Conservation (phyloP, 441 rosid species). For the Arabidopsis lyrata region DNA sequence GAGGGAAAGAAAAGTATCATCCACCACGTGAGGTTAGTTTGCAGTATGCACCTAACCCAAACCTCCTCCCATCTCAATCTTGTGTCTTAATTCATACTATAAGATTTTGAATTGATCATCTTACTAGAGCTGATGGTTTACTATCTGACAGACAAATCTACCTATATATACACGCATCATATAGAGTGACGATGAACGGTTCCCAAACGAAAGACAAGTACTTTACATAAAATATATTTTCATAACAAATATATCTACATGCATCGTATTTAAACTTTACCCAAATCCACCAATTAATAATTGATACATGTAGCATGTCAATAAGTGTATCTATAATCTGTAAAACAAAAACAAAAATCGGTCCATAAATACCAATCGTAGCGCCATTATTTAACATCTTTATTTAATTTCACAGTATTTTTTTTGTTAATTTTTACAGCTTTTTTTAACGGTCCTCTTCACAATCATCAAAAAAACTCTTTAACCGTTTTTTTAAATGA, state of each 20-base stretch:
- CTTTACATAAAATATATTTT: background rate
- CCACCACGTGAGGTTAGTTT: constrained; percentile 34
- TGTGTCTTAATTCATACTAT: background rate
- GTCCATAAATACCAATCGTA: background rate
- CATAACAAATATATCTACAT: background rate
- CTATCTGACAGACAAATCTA: background rate
- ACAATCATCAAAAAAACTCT: no score
- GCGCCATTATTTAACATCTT: background rate
- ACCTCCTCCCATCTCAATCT: background rate
- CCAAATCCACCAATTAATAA: background rate
- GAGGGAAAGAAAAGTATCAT: constrained; percentile 15
- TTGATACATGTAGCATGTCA: background rate
- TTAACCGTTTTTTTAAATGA: no score
- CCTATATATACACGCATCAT: background rate
- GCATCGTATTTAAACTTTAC: background rate
- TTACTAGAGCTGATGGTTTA: background rate
- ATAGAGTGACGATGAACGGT: background rate
- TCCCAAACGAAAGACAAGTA: background rate
- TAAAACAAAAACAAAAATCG: background rate
- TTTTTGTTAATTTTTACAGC: background rate
- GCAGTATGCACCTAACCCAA: constrained; percentile 17
- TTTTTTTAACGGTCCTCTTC: background rate
- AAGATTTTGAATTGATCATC: background rate
- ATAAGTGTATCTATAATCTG: background rate
- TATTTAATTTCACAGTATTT: no score